phyloP scores from a whole-genome alignment of 176 grass and related monocot genomes.

The Alloteropsis semialata region DNA sequence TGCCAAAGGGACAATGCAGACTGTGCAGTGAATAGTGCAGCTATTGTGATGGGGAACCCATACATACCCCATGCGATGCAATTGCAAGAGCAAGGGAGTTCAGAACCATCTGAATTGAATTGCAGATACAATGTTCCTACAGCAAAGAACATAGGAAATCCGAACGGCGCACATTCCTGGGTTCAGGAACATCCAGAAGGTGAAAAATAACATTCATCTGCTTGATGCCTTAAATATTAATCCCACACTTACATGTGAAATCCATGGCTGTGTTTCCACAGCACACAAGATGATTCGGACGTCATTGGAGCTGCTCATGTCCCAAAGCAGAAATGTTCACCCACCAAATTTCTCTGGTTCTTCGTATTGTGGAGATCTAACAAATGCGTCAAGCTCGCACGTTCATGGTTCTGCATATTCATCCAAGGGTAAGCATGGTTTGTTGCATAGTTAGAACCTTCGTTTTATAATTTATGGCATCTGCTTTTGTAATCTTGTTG shows the following conservation, averaged over 20 bases:
- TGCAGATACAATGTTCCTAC: not conserved
- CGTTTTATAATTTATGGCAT: not conserved
- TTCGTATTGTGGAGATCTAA: not conserved
- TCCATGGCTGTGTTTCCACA: not conserved
- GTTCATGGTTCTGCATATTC: not conserved
- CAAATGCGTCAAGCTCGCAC: not conserved
- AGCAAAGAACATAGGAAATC: not conserved
- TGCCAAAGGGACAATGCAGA: not conserved
- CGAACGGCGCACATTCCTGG: not conserved
- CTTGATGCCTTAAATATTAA: not conserved
- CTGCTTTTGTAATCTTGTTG: not conserved
- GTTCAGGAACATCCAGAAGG: not conserved
- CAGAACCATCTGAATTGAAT: not conserved
- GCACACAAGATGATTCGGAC: not conserved
- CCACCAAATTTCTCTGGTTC: not conserved
- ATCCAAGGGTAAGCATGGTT: not conserved
- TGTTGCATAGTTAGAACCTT: not conserved
- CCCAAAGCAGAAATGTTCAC: not conserved
- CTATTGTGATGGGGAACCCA: not conserved
- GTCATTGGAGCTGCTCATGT: not conserved
- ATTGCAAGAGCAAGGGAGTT: not conserved
- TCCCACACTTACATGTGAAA: not conserved
- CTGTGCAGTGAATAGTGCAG: not conserved
- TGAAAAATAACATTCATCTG: not conserved
- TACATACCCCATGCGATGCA: not conserved